Percentiles rank a stretch among this genome's conserved stretches.
These are phyloP conservation scores for Ciborinia camelliae DNA, from an alignment of 2,329 filamentous ascomycete genomes.

Conservation along the genomic window DNA sequence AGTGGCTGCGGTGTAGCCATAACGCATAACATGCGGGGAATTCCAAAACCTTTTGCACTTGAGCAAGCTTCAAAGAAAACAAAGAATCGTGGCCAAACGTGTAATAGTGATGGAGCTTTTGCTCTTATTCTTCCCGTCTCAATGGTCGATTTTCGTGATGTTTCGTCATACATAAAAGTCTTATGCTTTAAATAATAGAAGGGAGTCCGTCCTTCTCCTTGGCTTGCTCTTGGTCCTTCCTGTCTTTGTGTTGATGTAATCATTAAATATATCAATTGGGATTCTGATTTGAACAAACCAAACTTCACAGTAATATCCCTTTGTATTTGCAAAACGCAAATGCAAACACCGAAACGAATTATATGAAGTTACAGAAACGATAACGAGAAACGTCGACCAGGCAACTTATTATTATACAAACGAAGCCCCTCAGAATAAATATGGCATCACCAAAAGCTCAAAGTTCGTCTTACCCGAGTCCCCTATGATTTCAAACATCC, in stretches of 20 bases:
- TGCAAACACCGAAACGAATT: neutral
- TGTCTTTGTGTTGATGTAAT: conserved; percentile 16
- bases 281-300: neutral
- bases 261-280: neutral
- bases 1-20: neutral
- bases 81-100: conserved; percentile 2
- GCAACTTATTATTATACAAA: neutral
- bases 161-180: conserved; percentile 1
- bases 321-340: neutral
- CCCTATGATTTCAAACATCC: neutral
- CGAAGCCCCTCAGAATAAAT: neutral
- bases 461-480: neutral
- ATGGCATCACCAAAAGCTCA: conserved; percentile 17
- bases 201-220: conserved; percentile 11
- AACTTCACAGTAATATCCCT: neutral
- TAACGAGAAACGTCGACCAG: neutral
- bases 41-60: neutral
- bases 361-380: conserved; percentile 7
- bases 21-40: neutral
- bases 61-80: conserved; percentile 1
- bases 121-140: neutral
- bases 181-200: conserved; percentile 8
- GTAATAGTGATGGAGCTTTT: neutral
- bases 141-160: neutral
- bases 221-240: neutral